phyloP scores from a whole-genome alignment of 352 stramenopile genomes.

The Pythium angustatum region DNA sequence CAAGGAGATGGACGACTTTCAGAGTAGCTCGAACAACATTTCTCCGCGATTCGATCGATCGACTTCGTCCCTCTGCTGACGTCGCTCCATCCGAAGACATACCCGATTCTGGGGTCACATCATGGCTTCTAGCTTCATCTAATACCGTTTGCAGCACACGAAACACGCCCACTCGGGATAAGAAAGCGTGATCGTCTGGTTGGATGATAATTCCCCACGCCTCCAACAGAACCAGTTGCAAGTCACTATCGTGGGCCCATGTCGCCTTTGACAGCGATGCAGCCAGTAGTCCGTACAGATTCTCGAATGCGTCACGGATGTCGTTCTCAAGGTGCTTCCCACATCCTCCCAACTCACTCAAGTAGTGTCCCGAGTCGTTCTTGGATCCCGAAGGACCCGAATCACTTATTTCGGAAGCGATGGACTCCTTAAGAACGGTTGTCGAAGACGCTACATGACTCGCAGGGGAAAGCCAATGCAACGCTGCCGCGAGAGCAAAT shows the following conservation, averaged over 20 bases:
- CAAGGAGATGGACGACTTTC: conserved; percentile 86
- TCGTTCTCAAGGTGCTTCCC: conserved; percentile 79
- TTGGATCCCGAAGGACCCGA: not conserved
- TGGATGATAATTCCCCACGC: conserved; percentile 88
- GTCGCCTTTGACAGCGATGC: conserved; percentile 81
- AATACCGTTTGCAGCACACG: conserved; percentile 89
- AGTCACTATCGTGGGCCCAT: conserved; percentile 75
- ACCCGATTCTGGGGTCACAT: conserved; percentile 10
- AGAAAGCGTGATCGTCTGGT: conserved; percentile 87
- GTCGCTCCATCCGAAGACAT: conserved; percentile 9
- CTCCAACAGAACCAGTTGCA: conserved; percentile 82
- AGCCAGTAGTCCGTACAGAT: conserved; percentile 78
- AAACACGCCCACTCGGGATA: conserved; percentile 89
- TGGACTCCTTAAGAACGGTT: conserved; percentile 19
- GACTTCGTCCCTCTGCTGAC: conserved; percentile 40
- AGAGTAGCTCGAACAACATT: conserved; percentile 86
- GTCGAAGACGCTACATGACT: not conserved
- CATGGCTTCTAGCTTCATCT: conserved; percentile 62
- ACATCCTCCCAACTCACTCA: conserved; percentile 75
- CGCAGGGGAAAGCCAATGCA: conserved; percentile 78
- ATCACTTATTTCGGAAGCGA: conserved; percentile 16
- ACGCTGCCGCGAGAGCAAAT: conserved; percentile 58
- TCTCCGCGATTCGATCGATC: conserved; percentile 54
- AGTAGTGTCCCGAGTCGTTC: conserved; percentile 54
- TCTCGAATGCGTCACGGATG: conserved; percentile 80